Base-by-base conservation (phyloP, 345 rosid species). In the Brassica rapa region DNA sequence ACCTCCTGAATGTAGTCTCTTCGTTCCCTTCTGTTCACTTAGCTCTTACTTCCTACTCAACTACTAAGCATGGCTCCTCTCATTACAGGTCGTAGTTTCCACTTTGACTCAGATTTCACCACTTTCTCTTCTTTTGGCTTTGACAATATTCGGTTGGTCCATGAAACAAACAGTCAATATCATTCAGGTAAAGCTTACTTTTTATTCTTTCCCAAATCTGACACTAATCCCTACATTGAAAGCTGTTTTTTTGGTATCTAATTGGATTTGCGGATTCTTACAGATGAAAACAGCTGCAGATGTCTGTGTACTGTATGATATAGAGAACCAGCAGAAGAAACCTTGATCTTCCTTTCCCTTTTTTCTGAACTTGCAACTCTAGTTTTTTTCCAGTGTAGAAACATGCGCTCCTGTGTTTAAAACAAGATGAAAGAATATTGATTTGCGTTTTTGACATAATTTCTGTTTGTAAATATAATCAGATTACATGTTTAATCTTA, bases 251-350 rank as follows among this genome's bases (percentile, higher is more conserved):
- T 27, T 57, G 60, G 60, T 71, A 62, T 55, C 32, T 70, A 30
- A 64, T 25, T 66, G 15, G 32, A 27, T 11, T 57, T 66, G 74
- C 53, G 46, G 19, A 15, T 8, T 25, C 21, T 14, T 75, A 64
- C 92, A 95, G 99, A 83, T 93, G 96, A 95, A 93, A 90, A 93
- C 98, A 0, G 99, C 99, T 3, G 96, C 99, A n/a, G 99, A 94
- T 30, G 76, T 84, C n/a, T 92, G 98, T 72, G 97, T 92, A 75
- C 89, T 91, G 72, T 84, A 86, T 74, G 98, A 94, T 77, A 88
- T 86, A 60, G 88, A 87, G 84, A 92, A 84, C 82, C 90, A 91
- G 81, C 87, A 84, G 73, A 83, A 84, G 73, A 83, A 82, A 75
- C 77, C 82, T 21, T 88, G 72, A 71, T 70, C 62, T 51, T 62